Base-by-base conservation (phyloP, 306 rosid species). In the Citrullus amarus region DNA sequence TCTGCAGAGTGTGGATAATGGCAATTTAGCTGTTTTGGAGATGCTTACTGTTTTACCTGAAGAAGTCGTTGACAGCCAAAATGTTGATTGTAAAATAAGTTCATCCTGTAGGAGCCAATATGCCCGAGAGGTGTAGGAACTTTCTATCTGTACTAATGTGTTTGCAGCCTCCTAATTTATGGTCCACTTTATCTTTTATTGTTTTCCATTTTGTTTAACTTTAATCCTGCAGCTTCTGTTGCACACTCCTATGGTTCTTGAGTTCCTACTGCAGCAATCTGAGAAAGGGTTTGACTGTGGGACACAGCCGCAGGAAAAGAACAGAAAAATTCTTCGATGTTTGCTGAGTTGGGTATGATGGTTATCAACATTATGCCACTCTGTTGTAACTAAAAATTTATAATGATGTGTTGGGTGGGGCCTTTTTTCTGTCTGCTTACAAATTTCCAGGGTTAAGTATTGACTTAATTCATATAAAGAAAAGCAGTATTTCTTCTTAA, bases 11-110 rank as follows among this genome's bases (percentile, higher is more conserved):
- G 89, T 89, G 87, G 92, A 80, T 25, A 88, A 85, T 68, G 96
- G 94, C 41, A 89, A 89, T 82, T 46, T 88, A 77, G 98, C 97
- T 60, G 97, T 94, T 60, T 82, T 94, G 87, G 98, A 94, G 89
- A 87, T 94, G 98, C 96, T 94, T 78, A 94, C 98, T 43, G 96
- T 94, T 73, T 80, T 94, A 75, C 98, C 98, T 5, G 98, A 94
- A 85, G 98, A 94, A 88, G 90, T 92, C 69, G 80, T 89, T 76
- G 98, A 91, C 82, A 86, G 69, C 85, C 93, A 87, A 78, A 86
- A 78, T 62, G 74, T 67, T 41, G 95, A 91, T 61, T 82, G 77
- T 41, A 90, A 88, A 85, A 87, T 87, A 48, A 89, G 80, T 88
- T 85, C 87, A 68, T 83, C 83, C 30, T 85, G 85, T 83, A 87